Evolutionary conservation across 2,329 filamentous ascomycete genomes (phyloP), one percentile per base, ranked within the genome.

Genomic region (Aspergillus unguis): DNA sequence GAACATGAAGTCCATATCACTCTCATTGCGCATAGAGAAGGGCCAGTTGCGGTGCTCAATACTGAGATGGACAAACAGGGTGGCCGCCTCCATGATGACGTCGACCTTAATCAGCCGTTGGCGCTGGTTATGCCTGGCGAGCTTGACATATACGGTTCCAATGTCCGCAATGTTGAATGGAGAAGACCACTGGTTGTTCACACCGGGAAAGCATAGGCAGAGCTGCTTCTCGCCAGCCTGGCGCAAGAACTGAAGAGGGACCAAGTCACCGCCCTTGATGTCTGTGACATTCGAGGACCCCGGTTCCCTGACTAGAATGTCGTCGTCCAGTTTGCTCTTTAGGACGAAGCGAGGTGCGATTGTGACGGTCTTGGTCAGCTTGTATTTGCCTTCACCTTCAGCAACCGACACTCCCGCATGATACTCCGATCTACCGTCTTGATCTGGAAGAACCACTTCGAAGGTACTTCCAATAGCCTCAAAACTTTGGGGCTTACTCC

Each of bases 21-120:
- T 97, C 75, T 97, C 94, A 66, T 99, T 99, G 59, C 94, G 87
- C 86, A 99, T 96, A 0, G 92, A 96, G 74, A 94, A 99, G 0
- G 94, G 94, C 94, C 94, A 99, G 67, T 95, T 90, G 71, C 94
- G 95, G 5, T 84, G 91, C 74, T 99, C 94, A 60, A 92, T 79
- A 65, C 85, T 94, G 53, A 99, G 81, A 64, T 96, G 90, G 32
- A 97, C 71, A 78, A 97, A 99, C 37, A 99, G 87, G 1, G 92
- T 97, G 0, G 92, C 90, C 56, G 89, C 85, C 69, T 99, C 95
- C 81, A 96, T 86, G 42, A 99, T 78, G 40, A 96, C 83, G 67
- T 99, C 94, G 9, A 95, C 82, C 46, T 92, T 85, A 44, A 97
- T 83, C 7, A 99, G 81, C 58, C 86, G 87, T 69, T 99, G 95